Evolutionary conservation across 192 early-diverging fungal species (phyloP).

Genomic region (Lunasporangiospora selenospora): DNA sequence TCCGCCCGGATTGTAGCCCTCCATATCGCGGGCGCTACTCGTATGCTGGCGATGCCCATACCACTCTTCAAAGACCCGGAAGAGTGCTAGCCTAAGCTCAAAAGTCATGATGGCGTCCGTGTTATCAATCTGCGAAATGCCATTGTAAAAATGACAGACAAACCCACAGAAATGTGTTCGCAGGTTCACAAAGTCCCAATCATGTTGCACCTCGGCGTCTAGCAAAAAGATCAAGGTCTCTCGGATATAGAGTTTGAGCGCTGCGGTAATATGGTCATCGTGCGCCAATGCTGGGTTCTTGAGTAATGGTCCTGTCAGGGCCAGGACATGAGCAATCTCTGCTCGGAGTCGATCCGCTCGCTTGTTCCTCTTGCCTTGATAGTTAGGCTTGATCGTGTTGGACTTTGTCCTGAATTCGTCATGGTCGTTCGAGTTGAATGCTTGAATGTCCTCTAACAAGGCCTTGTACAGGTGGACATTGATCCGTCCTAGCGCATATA

Average conservation of each 20-base stretch:
- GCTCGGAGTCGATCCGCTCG: constrained; percentile 74
- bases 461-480: constrained; percentile 69
- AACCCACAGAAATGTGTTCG: constrained; percentile 91
- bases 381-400: constrained; percentile 51
- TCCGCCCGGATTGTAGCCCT: constrained; percentile 71
- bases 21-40: constrained; percentile 60
- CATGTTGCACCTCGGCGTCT: constrained; percentile 76
- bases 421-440: constrained; percentile 58
- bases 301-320: constrained; percentile 72
- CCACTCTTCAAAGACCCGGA: constrained; percentile 92
- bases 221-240: constrained; percentile 80
- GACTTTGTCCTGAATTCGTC: constrained; percentile 68
- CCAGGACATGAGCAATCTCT: constrained; percentile 75
- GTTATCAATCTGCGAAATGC: constrained; percentile 56
- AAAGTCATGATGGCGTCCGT: constrained; percentile 70
- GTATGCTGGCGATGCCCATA: constrained; percentile 81
- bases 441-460: constrained; percentile 72
- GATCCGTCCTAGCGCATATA: constrained; percentile 69
- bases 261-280: constrained; percentile 66
- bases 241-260: constrained; percentile 77
- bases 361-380: constrained; percentile 63
- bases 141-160: constrained; percentile 84
- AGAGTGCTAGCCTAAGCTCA: constrained; percentile 78
- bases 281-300: constrained; percentile 58
- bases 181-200: constrained; percentile 89